Evolutionary conservation across 1,139 yeast genomes (phyloP), one percentile per base, ranked within the genome.

Genomic region (Debaryomycetaceae sp.): DNA sequence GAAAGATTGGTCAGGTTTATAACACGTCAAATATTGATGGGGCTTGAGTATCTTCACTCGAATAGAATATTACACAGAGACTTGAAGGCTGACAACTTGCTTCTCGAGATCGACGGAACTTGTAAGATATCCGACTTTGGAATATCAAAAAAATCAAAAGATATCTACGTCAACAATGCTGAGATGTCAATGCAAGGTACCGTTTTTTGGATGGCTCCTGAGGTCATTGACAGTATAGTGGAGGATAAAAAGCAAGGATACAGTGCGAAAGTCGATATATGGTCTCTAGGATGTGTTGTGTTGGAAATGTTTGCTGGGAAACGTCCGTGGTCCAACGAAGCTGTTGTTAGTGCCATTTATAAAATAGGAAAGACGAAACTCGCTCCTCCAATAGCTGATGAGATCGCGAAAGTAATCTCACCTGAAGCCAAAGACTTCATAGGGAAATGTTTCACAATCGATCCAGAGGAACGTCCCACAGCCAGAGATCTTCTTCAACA

Each of bases 171-270:
- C 24, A 91, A 93, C 59, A 85, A 88, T 56, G 91, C 97, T 2
- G 97, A 89, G 47, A 88, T 91, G 96, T 91, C 98, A 11, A 87
- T 86, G 93, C 97, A 95, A 65, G 99, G 99, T 20, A 91, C 99
- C 0, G 91, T 95, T 2, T 95, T 91, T 62, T 95, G 99, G 99
- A 95, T 95, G 99, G 99, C 99, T 0, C 99, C 99, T 0, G 99
- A 95, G 62, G 97, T 95, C 49, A 90, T 95, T 45, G 89, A 87
- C 59, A 84, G 84, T 54, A 83, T 81, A 35, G 83, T 81, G 5
- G 83, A 79, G 56, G 87, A 86, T 55, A 85, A 83, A 45, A 87
- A 85, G 53, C 96, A 86, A 60, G 98, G 98, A 0, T 95, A 95
- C 61, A 88, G 96, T 68, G 99, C 99, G 24, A 95, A 95, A 64